Evolutionary conservation across 345 rosid species (phyloP), one percentile per base, ranked within the genome.

Genomic region (Camelina hispida): DNA sequence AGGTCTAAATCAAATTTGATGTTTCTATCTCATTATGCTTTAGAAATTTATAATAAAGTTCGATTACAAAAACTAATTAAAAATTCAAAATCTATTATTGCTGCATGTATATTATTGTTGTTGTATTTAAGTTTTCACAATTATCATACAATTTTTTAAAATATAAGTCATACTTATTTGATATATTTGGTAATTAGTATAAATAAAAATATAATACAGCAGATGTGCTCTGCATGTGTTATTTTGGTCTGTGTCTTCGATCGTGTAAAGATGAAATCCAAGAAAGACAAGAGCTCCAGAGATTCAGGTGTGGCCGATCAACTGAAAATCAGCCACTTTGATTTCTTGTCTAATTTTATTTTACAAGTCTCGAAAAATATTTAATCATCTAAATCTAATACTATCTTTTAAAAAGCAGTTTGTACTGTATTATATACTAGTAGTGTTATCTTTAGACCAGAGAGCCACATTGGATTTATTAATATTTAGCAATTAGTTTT

Each of bases 221-320:
- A 17, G 44, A 56, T 70, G 59, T 71, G 67, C 7, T 22, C 52
- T 63, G 76, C 80, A 65, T 78, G 76, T 71, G 68, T 77, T 23
- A 64, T 28, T 58, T 64, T 71, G 72, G 72, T 70, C 5, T 69
- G 71, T n/a, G n/a, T 40, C 47, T 66, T 65, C 9, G 9, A 8
- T 34, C 3, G 38, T 77, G 46, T 40, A 71, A 71, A 28, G 35
- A 73, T 53, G 40, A 63, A 73, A 17, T 42, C 71, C 22, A 66
- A 51, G 43, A 72, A 43, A 66, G 73, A 72, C 73, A 72, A 72
- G 76, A 72, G 64, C 50, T 60, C 81, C 81, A 59, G 44, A 44
- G 69, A 71, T 78, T 78, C 68, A 78, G 81, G 81, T 72, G 81
- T 66, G 55, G 76, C 56, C 63, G 64, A 72, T 66, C 72, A 70